Conservation (phyloP, 805 yeast genomes). For the Myxozyma neglecta region DNA sequence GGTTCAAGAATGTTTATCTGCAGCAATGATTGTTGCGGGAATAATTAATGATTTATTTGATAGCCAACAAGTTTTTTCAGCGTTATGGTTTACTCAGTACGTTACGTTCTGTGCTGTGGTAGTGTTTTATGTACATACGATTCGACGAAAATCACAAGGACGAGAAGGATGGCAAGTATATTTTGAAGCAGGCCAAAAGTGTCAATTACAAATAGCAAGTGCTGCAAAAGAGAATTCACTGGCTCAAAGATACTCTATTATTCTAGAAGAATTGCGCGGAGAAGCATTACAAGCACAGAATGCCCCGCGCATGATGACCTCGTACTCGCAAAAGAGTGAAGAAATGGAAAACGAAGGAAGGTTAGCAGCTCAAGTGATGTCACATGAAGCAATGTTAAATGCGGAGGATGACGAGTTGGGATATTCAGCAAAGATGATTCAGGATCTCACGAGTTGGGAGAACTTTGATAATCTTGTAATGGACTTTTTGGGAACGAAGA, state of each 20-base stretch:
- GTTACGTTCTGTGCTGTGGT: slow-evolving; percentile 29
- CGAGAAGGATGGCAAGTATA: slow-evolving; percentile 4
- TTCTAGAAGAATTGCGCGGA: slow-evolving; percentile 21
- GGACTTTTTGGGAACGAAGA: slow-evolving; percentile 19
- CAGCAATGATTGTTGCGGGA: slow-evolving; percentile 17
- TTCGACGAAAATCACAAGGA: slow-evolving; percentile 13
- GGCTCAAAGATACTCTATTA: slow-evolving; percentile 23
- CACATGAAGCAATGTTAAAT: not conserved
- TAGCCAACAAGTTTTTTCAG: slow-evolving; percentile 12
- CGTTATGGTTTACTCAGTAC: slow-evolving; percentile 30
- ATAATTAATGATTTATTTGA: slow-evolving; percentile 15
- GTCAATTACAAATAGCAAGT: slow-evolving; percentile 19
- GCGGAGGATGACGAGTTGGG: slow-evolving; percentile 1
- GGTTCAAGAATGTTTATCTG: slow-evolving; percentile 17
- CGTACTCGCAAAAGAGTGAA: not conserved
- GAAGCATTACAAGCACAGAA: slow-evolving; percentile 14
- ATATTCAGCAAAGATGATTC: not conserved
- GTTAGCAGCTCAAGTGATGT: not conserved
- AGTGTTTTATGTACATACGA: slow-evolving; percentile 20
- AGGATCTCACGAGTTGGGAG: slow-evolving; percentile 25
- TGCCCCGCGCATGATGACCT: not conserved
- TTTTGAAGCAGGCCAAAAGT: slow-evolving; percentile 22
- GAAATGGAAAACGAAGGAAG: not conserved
- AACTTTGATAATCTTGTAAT: slow-evolving; percentile 22
- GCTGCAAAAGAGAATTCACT: slow-evolving; percentile 26